Conservation (phyloP, 2,329 filamentous ascomycete species). For the Cordyceps fumosorosea region DNA sequence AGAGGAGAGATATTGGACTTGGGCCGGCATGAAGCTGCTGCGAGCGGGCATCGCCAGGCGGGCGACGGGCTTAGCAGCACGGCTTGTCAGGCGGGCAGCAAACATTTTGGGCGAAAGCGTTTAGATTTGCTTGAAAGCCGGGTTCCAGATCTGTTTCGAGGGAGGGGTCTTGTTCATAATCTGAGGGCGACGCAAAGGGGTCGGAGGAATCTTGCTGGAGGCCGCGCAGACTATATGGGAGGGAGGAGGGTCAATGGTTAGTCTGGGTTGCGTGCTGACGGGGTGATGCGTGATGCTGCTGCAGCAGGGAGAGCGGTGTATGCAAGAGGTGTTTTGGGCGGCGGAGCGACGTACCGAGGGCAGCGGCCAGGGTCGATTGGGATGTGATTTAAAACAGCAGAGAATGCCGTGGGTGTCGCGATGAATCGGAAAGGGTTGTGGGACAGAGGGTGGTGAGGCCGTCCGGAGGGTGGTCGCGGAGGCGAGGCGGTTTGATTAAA, state of each 20-base stretch:
- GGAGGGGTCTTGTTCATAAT: conserved; percentile 14
- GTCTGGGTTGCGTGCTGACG: not conserved
- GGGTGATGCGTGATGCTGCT: not conserved
- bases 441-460: not conserved
- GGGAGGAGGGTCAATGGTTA: not conserved
- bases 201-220: conserved; percentile 5
- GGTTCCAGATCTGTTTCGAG: conserved; percentile 13
- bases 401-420: not conserved
- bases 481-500: not conserved
- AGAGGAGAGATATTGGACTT: conserved; percentile 29
- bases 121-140: conserved; percentile 14
- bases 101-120: conserved; percentile 44
- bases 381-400: not conserved
- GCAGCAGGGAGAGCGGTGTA: conserved; percentile 6
- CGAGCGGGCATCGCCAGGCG: conserved; percentile 35
- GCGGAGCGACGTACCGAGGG: conserved; percentile 4
- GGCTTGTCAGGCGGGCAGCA: conserved; percentile 48
- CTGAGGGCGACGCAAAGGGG: conserved; percentile 10
- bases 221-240: conserved; percentile 2
- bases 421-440: not conserved
- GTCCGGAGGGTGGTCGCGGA: conserved; percentile 1
- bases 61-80: conserved; percentile 47
- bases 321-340: not conserved
- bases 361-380: conserved; percentile 8
- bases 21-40: conserved; percentile 31